These are phyloP conservation scores for Ustilago trichophora DNA, from an alignment of 1,284 basidiomycete genomes.

Conservation along the genomic window DNA sequence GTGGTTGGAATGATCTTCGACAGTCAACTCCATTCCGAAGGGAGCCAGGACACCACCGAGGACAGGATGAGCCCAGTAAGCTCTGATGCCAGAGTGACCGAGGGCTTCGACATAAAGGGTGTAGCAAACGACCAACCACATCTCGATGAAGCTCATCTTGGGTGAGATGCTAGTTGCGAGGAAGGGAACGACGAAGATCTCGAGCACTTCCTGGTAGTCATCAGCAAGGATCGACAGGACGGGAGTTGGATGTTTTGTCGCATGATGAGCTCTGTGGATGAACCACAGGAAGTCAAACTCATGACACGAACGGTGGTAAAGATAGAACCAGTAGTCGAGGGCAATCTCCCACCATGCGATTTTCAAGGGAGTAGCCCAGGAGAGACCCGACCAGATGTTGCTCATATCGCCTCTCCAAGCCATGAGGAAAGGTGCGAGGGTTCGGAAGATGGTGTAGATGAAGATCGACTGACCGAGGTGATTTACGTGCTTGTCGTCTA, in stretches of 20 bases:
- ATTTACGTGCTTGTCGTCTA: constrained; percentile 63
- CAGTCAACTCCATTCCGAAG: constrained; percentile 57
- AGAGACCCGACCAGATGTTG: constrained; percentile 51
- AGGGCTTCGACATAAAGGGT: constrained; percentile 52
- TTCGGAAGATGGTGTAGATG: constrained; percentile 63
- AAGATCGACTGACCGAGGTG: constrained; percentile 61
- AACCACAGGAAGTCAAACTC: constrained; percentile 55
- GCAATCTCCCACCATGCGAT: constrained; percentile 58
- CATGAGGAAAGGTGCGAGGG: constrained; percentile 55
- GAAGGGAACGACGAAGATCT: constrained; percentile 56
- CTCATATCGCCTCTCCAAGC: constrained; percentile 59
- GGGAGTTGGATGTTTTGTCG: constrained; percentile 60
- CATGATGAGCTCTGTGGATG: constrained; percentile 55
- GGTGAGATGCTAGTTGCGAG: constrained; percentile 50
- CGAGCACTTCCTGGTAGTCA: constrained; percentile 57
- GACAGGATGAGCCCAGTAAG: constrained; percentile 49
- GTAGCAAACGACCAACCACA: constrained; percentile 52
- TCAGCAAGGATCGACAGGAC: constrained; percentile 59
- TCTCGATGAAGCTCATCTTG: constrained; percentile 58
- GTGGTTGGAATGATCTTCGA: constrained; percentile 66
- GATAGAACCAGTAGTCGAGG: constrained; percentile 60
- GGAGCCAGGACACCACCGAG: constrained; percentile 39
- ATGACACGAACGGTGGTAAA: constrained; percentile 58
- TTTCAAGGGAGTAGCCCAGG: constrained; percentile 55
- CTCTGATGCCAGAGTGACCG: constrained; percentile 60